Evolutionary conservation across 75 land plant genomes (phyloP), one percentile per base, ranked within the genome.

Genomic region (Pinus albicaulis): DNA sequence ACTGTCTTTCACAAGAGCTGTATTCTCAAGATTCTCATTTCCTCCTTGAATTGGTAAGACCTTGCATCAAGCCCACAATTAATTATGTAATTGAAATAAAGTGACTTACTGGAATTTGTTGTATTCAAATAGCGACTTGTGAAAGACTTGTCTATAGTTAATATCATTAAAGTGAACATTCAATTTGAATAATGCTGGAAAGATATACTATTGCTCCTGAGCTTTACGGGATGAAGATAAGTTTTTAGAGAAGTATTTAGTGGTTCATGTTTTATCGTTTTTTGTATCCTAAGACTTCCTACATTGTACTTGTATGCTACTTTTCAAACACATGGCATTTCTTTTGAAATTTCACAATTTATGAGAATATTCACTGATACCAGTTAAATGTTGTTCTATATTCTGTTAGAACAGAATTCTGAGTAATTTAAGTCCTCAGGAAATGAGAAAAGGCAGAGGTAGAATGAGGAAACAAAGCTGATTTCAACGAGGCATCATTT

Each of bases 11-110:
- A 25, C 92, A 88, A 56, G 96, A 96, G 53, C 74, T 96, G 44
- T 96, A 96, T 79, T 96, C 99, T 25, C 92, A 93, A 77, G 99
- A 96, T 78, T 96, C 94, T 28, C 99, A 96, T 82, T 92, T 93
- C 77, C 89, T 96, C 74, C 90, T 96, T 57, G 99, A 96, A 80
- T 88, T 96, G 89, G 99, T 96, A 81, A 73, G 84, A 63, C 12
- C 36, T 81, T 53, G 7, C 22, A 59, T 75, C 38, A 60, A 20
- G 17, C n/a, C 23, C 31, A 75, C 56, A 44, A 20, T 72, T 72
- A 2, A 20, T 77, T 77, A 52, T 56, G 22, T 28, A 57, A 22
- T 31, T 57, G 28, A 24, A 16, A 57, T 25, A 26, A 61, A 61
- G 26, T 26, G 28, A 24, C 64, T 48, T 48, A 48, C 11, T 71